These are phyloP conservation scores for Onygenales sp. DNA, from an alignment of 2,329 filamentous ascomycete genomes.

Conservation along the genomic window DNA sequence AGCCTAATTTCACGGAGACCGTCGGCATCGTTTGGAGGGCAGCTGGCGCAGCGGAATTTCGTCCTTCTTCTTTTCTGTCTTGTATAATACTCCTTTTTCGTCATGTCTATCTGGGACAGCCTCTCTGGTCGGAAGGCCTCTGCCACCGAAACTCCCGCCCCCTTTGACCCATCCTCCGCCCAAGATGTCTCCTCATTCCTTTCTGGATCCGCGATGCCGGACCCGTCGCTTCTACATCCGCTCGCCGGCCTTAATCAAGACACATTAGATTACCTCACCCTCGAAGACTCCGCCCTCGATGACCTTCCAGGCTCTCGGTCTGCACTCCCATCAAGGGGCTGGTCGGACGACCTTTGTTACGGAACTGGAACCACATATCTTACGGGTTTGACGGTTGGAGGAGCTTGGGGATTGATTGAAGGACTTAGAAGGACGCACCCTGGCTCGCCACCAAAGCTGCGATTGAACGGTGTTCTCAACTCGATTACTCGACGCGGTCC, in stretches of 20 bases:
- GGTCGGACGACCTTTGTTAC: slow-evolving; percentile 97
- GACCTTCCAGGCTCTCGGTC: slow-evolving; percentile 79
- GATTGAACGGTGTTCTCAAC: slow-evolving; percentile 90
- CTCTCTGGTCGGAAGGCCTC: slow-evolving; percentile 52
- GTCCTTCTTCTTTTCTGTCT: slow-evolving; percentile 19
- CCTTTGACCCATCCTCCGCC: slow-evolving; percentile 62
- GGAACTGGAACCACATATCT: slow-evolving; percentile 93
- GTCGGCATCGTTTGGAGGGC: slow-evolving; percentile 1
- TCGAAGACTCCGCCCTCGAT: slow-evolving; percentile 84
- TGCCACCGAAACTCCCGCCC: slow-evolving; percentile 43
- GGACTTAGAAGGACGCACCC: slow-evolving; percentile 63
- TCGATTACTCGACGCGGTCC: slow-evolving; percentile 86
- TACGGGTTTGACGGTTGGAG: slow-evolving; percentile 73
- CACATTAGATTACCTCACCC: slow-evolving; percentile 84
- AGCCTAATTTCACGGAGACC: background rate
- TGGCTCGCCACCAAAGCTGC: slow-evolving; percentile 77
- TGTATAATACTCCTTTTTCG: slow-evolving; percentile 16
- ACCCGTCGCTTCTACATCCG: slow-evolving; percentile 83
- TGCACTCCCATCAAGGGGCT: slow-evolving; percentile 85
- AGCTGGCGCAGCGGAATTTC: slow-evolving; percentile 8
- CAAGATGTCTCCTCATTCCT: slow-evolving; percentile 85
- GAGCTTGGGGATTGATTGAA: slow-evolving; percentile 85
- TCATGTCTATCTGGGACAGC: slow-evolving; percentile 52
- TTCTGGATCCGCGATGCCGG: slow-evolving; percentile 63
- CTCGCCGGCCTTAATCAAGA: slow-evolving; percentile 89